These are phyloP conservation scores for Volvox africanus DNA, from an alignment of 139 green algal species.

Conservation along the genomic window DNA sequence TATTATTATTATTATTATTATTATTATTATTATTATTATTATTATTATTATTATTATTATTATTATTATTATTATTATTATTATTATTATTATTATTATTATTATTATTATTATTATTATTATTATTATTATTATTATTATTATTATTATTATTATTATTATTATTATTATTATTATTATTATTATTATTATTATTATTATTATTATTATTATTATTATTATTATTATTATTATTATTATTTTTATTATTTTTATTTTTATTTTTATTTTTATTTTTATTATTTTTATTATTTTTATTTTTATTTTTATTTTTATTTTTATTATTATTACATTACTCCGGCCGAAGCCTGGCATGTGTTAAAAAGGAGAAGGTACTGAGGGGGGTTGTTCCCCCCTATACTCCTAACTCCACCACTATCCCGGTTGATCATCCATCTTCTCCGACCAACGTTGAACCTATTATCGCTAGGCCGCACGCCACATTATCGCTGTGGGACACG, in stretches of 20 bases:
- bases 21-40: conserved; percentile 7
- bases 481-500: no score
- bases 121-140: conserved; percentile 7
- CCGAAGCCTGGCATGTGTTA: no score
- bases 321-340: no score
- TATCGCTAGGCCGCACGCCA: no score
- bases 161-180: conserved; percentile 7
- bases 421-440: no score
- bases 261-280: not conserved
- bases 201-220: conserved; percentile 7
- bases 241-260: not conserved
- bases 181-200: conserved; percentile 7
- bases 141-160: conserved; percentile 7
- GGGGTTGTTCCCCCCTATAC: no score
- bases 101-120: conserved; percentile 7
- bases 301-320: not conserved
- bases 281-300: not conserved
- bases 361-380: no score
- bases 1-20: conserved; percentile 7
- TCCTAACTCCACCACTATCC: no score
- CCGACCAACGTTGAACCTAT: no score
- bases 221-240: conserved; percentile 7
- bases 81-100: conserved; percentile 7
- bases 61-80: conserved; percentile 7
- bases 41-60: conserved; percentile 7